Evolutionary conservation across 768 basidiomycete genomes (phyloP).

Genomic region (Candolleomyces efflorescens): DNA sequence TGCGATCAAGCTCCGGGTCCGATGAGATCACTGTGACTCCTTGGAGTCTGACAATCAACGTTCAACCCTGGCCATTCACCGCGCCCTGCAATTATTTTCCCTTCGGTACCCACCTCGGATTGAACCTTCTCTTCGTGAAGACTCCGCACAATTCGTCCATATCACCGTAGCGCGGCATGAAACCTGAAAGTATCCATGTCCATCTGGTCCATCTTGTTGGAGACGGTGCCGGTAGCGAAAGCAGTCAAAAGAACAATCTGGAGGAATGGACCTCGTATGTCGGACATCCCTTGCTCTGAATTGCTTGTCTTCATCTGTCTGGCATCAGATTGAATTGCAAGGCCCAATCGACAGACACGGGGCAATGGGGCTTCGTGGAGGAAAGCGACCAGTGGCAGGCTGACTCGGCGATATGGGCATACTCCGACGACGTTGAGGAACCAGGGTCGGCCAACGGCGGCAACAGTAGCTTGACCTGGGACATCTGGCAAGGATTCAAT

Average conservation of each 20-base stretch:
- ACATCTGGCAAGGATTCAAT: background rate
- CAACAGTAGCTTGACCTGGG: background rate
- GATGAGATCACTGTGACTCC: too few species aligned
- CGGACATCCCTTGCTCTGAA: background rate
- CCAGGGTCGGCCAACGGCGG: background rate
- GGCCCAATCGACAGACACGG: background rate
- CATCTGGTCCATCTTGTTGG: background rate
- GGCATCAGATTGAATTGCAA: background rate
- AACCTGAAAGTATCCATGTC: background rate
- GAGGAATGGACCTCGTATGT: background rate
- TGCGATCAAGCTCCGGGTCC: too few species aligned
- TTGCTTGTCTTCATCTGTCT: background rate
- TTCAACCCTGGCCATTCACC: too few species aligned
- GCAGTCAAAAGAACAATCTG: background rate
- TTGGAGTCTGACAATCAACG: too few species aligned
- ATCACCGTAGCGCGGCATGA: background rate
- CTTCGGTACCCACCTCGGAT: too few species aligned
- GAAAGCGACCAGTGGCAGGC: background rate
- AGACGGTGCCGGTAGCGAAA: background rate
- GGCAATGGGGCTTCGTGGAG: background rate
- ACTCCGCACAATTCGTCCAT: too few species aligned
- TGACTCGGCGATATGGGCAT: conserved; percentile 2
- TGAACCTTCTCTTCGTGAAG: too few species aligned
- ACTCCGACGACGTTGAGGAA: background rate
- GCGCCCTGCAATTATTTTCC: too few species aligned